Conservation (phyloP, 257 asterid genomes). For the Ajuga chamaepitys region DNA sequence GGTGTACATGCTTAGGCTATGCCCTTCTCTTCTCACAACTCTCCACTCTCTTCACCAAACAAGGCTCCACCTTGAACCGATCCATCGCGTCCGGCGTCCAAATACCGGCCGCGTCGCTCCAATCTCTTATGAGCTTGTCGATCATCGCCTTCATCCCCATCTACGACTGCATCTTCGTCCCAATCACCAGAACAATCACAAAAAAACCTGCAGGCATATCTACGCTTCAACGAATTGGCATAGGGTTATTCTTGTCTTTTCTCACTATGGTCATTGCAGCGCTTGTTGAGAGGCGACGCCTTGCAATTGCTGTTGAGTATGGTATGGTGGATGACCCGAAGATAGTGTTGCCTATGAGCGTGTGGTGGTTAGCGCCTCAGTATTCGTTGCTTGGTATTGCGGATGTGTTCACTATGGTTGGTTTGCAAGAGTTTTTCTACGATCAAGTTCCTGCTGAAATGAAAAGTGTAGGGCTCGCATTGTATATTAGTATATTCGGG, state of each 20-base stretch:
- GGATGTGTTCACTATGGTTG: constrained; percentile 26
- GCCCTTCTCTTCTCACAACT: constrained; percentile 14
- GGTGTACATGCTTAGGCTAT: constrained; percentile 20
- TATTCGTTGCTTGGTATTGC: constrained; percentile 25
- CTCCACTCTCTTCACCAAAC: constrained; percentile 7
- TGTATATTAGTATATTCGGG: constrained; percentile 32
- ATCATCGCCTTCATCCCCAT: constrained; percentile 14
- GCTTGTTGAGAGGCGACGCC: constrained; percentile 25
- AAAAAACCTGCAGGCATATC: too few species aligned
- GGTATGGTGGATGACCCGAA: constrained; percentile 23
- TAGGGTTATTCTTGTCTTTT: constrained; percentile 18
- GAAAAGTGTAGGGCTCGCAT: constrained; percentile 31
- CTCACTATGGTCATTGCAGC: constrained; percentile 29
- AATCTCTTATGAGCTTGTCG: constrained; percentile 15
- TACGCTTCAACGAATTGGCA: constrained; percentile 18
- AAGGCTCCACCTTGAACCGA: constrained; percentile 10
- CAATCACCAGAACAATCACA: too few species aligned
- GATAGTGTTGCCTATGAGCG: constrained; percentile 28
- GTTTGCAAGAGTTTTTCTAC: constrained; percentile 47
- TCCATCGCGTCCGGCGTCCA: constrained; percentile 6
- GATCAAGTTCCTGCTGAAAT: constrained; percentile 35
- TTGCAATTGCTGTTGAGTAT: constrained; percentile 13
- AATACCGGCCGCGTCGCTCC: constrained; percentile 27
- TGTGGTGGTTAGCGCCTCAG: constrained; percentile 48
- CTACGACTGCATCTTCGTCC: neutral